Evolutionary conservation across 495 filamentous ascomycete genomes (phyloP), one percentile per base, ranked within the genome.

Genomic region (Podospora fimiseda): DNA sequence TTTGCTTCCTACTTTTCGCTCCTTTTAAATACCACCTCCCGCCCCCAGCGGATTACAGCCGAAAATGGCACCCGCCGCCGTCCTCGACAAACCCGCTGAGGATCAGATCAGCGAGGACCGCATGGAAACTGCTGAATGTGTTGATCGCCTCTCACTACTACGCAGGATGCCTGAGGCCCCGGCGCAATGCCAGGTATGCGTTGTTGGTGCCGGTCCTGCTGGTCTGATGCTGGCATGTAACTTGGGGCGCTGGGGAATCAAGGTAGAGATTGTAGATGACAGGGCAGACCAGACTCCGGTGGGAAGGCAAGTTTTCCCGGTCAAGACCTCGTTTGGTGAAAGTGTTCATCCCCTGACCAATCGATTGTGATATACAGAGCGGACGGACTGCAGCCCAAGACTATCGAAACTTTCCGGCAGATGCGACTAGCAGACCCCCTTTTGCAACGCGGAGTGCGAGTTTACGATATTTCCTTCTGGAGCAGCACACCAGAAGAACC

Each of bases 381-480:
- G 24, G 85, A 88, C 60, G 85, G 85, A 11, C 68, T 88, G 50
- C 86, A 89, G 54, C 85, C 85, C 18, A 72, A 72, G 52, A 65
- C 69, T 30, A 70, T 72, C 48, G 68, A 72, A 59, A 72, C 68
- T 11, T 72, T 72, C 49, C 62, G 79, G 44, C 84, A 88, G 64
- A 78, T 88, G 65, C 70, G 81, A 15, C 70, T 89, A n/a, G 80
- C 81, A 19, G 82, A 84, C 48, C 68, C 77, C 3, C 58, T 88
- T 33, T 59, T 88, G 40, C 74, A 76, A 48, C 78, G 80, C 53
- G 84, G 78, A 2, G 84, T 80, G 14, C 79, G 78, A 21, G 77
- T 88, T 15, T 86, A 83, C 61, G 84, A 88, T 56, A 88, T 88
- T 55, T 72, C 78, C 21, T 88, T 86, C 58, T 88, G 85, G 85